Percentiles rank a stretch among this genome's conserved stretches.
Conservation (phyloP, 2,329 filamentous ascomycete genomes). For the Stenocarpella maydis region DNA sequence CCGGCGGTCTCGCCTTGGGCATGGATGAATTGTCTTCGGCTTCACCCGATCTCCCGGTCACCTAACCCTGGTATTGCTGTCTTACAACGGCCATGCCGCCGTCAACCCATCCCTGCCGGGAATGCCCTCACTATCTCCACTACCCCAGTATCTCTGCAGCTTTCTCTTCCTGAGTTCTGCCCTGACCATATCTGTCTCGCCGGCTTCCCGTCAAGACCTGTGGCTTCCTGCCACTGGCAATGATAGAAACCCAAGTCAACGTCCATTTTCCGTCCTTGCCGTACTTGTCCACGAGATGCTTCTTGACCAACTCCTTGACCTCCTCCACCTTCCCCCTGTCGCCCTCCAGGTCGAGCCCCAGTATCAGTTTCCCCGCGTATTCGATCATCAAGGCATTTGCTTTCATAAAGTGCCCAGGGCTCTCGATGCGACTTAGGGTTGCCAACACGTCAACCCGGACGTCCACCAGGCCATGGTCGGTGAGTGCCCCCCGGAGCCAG, state of each 20-base stretch:
- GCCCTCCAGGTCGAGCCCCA: slow-evolving; percentile 51
- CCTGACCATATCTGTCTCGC: no score
- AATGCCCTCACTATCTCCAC: no score
- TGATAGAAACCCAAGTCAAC: slow-evolving; percentile 44
- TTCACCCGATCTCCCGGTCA: slow-evolving; percentile 7
- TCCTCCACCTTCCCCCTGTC: slow-evolving; percentile 48
- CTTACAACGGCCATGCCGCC: neutral
- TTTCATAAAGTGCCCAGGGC: slow-evolving; percentile 47
- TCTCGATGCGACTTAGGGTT: slow-evolving; percentile 43
- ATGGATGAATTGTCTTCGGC: neutral
- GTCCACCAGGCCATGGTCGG: slow-evolving; percentile 47
- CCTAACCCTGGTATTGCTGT: neutral
- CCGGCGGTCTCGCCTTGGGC: neutral
- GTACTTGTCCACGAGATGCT: slow-evolving; percentile 52
- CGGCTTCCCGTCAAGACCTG: neutral
- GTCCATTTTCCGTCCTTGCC: slow-evolving; percentile 46
- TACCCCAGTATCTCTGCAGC: neutral
- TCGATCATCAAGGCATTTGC: slow-evolving; percentile 50
- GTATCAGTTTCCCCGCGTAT: slow-evolving; percentile 45
- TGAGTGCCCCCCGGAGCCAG: slow-evolving; percentile 50
- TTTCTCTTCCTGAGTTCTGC: no score
- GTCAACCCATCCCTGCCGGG: neutral
- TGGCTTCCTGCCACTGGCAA: slow-evolving; percentile 40
- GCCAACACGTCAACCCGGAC: slow-evolving; percentile 46
- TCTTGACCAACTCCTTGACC: slow-evolving; percentile 46